These are phyloP conservation scores for Pichia nanzhaoensis DNA, from an alignment of 805 yeast species.

Conservation along the genomic window DNA sequence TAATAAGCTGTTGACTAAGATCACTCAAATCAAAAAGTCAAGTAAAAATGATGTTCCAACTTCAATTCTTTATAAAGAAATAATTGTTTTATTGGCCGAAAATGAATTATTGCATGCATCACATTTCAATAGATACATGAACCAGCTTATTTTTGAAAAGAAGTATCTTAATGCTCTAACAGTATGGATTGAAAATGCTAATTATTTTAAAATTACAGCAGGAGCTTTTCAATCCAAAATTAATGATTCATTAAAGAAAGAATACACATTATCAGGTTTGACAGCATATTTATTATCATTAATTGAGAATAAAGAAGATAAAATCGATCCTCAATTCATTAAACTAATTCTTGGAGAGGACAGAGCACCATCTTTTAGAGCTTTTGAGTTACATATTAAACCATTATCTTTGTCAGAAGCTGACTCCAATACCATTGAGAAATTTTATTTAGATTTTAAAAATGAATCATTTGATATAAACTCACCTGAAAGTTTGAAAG, in stretches of 20 bases:
- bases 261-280: conserved; percentile 15
- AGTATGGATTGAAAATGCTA: conserved; percentile 25
- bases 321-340: conserved; percentile 20
- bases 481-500: conserved; percentile 22
- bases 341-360: conserved; percentile 13
- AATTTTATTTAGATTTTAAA: conserved; percentile 6
- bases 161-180: conserved; percentile 24
- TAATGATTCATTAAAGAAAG: conserved; percentile 1
- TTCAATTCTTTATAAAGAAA: conserved; percentile 19
- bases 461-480: conserved; percentile 25
- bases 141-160: conserved; percentile 19
- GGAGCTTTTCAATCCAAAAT: conserved; percentile 6
- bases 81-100: conserved; percentile 17
- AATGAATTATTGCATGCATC: conserved; percentile 21
- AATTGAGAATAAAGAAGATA: conserved; percentile 10
- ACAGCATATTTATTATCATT: conserved; percentile 18
- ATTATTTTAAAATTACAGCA: conserved; percentile 21
- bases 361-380: not conserved
- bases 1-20: conserved; percentile 7
- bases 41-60: conserved; percentile 17
- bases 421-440: conserved; percentile 6
- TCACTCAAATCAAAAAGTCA: conserved; percentile 6
- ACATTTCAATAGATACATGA: conserved; percentile 24
- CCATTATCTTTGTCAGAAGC: conserved; percentile 6
- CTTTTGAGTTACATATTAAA: conserved; percentile 1